These are phyloP conservation scores for Ceratocystis papillata DNA, from an alignment of 2,329 filamentous ascomycete species.

Conservation along the genomic window DNA sequence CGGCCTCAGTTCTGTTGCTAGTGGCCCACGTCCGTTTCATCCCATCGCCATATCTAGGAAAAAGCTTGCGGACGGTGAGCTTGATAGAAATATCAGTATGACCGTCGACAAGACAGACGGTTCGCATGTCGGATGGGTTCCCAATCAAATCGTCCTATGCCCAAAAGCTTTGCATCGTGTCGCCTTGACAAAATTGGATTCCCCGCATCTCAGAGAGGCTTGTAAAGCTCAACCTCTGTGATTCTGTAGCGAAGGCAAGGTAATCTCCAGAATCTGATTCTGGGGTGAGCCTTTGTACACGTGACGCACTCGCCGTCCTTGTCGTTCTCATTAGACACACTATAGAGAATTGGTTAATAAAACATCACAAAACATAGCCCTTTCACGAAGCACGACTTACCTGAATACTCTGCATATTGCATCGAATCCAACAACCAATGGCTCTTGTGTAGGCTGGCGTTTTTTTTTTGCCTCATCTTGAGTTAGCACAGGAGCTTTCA, in stretches of 20 bases:
- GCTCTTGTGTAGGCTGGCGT: slow-evolving; percentile 47
- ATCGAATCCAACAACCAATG: slow-evolving; percentile 49
- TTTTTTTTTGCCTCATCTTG: slow-evolving; percentile 28
- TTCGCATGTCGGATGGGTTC: slow-evolving; percentile 41
- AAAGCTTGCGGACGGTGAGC: slow-evolving; percentile 44
- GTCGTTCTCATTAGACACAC: slow-evolving; percentile 44
- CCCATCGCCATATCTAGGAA: slow-evolving; percentile 34
- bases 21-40: no score
- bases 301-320: slow-evolving; percentile 41
- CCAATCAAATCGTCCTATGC: slow-evolving; percentile 48
- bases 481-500: no score
- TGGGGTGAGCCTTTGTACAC: slow-evolving; percentile 41
- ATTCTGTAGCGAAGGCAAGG: slow-evolving; percentile 53
- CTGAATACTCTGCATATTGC: slow-evolving; percentile 51
- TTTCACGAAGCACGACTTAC: slow-evolving; percentile 34
- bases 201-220: slow-evolving; percentile 44
- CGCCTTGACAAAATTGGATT: slow-evolving; percentile 46
- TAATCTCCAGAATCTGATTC: slow-evolving; percentile 42
- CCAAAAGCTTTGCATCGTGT: slow-evolving; percentile 18
- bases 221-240: slow-evolving; percentile 47
- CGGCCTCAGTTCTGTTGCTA: no score
- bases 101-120: slow-evolving; percentile 44
- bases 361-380: slow-evolving; percentile 13
- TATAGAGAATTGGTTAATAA: slow-evolving; percentile 31
- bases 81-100: slow-evolving; percentile 40